Base-by-base conservation (phyloP, 345 rosid genomes). In the Lepidium aucheri region DNA sequence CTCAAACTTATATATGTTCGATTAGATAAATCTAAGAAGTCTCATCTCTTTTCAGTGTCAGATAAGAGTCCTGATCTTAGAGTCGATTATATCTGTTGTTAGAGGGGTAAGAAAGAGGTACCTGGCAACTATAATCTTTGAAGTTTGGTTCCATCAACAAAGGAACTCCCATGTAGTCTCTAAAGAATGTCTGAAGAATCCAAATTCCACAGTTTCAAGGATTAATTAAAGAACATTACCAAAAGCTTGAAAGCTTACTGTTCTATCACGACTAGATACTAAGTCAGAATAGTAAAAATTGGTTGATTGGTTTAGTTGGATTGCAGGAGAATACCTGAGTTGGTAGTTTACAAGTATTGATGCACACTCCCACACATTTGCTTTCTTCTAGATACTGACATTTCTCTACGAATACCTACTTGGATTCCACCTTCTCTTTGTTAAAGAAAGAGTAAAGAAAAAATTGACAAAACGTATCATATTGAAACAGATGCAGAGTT, bases 371-470 rank as follows among this genome's bases (percentile, higher is more conserved):
- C 2, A 87, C 81, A 14, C 98, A 93, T 67, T 87, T 93, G 81
- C 98, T 92, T 77, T 92, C 95, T 74, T 92, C 98, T 12, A 92
- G 71, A 71, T 89, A 92, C 76, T 83, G 79, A 79, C 98, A 92
- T 87, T 78, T 87, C 76, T 89, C 94, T 16, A 92, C 97, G 26
- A 83, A 85, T 74, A 93, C 94, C 98, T 89, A 68, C 73, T 39
- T 26, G 7, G 16, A 36, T 39, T 35, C 44, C 45, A 58, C 53
- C 50, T 59, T 51, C 51, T 67, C 44, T 67, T 32, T 6, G 43
- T 73, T 17, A 49, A 34, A 14, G 6, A 45, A 40, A 33, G 32
- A 61, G 24, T 8, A 11, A 5, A 14, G 8, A 17, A 45, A 53
- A 38, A 34, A 36, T 30, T 26, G 16, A 36, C 60, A 55, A 15